Conservation (phyloP, 179 eudicot genomes). For the Amaranthus tricolor region DNA sequence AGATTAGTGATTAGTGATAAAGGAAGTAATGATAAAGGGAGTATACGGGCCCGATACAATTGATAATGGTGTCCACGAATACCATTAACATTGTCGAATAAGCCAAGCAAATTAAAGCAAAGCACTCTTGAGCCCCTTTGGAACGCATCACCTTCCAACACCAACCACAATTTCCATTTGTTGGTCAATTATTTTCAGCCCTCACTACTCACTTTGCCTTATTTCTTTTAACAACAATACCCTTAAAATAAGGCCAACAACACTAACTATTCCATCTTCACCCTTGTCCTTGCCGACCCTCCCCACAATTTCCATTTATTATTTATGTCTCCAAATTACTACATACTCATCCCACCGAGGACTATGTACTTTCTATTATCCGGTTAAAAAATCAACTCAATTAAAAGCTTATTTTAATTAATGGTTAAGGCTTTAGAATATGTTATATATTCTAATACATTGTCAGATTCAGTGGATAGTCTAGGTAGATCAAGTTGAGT, state of each 20-base stretch:
- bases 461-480: too few relatives aligned
- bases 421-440: neutral
- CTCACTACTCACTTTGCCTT: too few relatives aligned
- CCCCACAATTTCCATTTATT: neutral
- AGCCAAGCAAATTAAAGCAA: conserved; percentile 23
- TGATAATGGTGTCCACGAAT: conserved; percentile 38
- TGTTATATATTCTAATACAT: too few relatives aligned
- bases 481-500: too few relatives aligned
- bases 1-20: neutral
- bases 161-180: conserved; percentile 11
- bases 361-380: too few relatives aligned
- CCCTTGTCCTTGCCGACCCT: neutral
- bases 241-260: neutral
- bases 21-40: conserved; percentile 3
- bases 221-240: neutral
- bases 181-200: conserved; percentile 8
- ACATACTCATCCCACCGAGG: neutral
- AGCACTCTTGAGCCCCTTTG: conserved; percentile 19
- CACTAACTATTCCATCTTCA: neutral
- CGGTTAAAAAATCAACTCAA: too few relatives aligned
- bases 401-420: too few relatives aligned
- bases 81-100: conserved; percentile 33
- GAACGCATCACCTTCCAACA: conserved; percentile 33
- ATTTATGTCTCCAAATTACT: neutral
- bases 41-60: conserved; percentile 15